Evolutionary conservation across 257 asterid species (phyloP).

Genomic region (Eucommia ulmoides): DNA sequence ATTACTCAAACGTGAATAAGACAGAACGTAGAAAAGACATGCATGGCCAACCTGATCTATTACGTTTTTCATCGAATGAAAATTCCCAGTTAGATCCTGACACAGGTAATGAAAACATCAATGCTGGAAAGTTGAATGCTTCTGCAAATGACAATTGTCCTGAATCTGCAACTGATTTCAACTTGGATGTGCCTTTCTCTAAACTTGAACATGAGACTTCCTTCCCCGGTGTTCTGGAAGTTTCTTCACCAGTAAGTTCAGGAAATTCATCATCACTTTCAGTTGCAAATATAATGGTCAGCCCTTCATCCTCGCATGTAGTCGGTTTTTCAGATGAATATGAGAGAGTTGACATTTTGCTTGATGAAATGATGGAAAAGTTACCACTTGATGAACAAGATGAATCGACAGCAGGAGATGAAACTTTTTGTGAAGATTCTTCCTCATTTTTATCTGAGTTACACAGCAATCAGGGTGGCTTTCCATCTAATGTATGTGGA

Average conservation of each 20-base stretch:
- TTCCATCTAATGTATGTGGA: conserved; percentile 22
- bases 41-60: conserved; percentile 3
- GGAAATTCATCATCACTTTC: too few species aligned
- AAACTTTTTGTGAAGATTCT: conserved; percentile 21
- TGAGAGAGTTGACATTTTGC: conserved; percentile 11
- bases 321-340: conserved; percentile 14
- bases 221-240: too few species aligned
- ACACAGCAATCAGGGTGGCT: conserved; percentile 23
- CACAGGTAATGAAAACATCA: conserved; percentile 8
- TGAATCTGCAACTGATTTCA: conserved; percentile 8
- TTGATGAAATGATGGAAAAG: conserved; percentile 33
- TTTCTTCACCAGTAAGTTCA: too few species aligned
- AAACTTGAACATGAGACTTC: too few species aligned
- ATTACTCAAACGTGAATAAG: too few species aligned
- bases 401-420: conserved; percentile 18
- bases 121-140: conserved; percentile 10
- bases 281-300: too few species aligned
- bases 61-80: conserved; percentile 4
- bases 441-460: conserved; percentile 34
- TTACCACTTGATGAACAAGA: conserved; percentile 27
- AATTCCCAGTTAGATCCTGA: conserved; percentile 16
- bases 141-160: conserved; percentile 14
- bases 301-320: too few species aligned
- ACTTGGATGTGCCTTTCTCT: too few species aligned
- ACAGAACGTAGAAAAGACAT: conserved; percentile 15